Evolutionary conservation across 2,329 filamentous ascomycete species (phyloP), one percentile per base, ranked within the genome.

Genomic region (Apiospora kogelbergensis): DNA sequence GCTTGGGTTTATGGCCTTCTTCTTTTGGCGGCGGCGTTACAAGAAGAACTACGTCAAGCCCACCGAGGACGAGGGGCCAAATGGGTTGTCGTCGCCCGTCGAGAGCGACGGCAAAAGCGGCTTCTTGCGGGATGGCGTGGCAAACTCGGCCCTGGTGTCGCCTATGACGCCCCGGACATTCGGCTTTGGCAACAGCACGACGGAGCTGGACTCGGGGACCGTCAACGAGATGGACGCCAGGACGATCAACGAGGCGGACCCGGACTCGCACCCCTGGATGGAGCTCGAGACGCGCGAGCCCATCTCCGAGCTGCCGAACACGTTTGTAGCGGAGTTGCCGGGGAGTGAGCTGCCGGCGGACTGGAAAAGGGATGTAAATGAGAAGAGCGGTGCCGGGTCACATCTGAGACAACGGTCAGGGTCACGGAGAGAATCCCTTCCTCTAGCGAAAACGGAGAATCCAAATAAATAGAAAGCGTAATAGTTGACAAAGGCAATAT

Each of bases 151-250:
- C 33, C 37, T 57, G 24, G 66, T 60, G 30, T 63, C 46, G 30
- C 46, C 66, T 48, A 26, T 67, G 65, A 66, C 65, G 66, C 53
- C 66, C 37, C 22, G 17, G 7, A 42, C 66, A 6, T 10, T 63
- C 46, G 30, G 40, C 40, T 48, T 44, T 22, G 30, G n/a, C 46
- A 26, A 17, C 17, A 67, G 53, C 66, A 67, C 48, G 37, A 42
- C 53, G n/a, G 66, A 67, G 66, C 66, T 67, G 30, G 66, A 63
- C 48, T 63, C 48, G 37, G 24, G 37, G 30, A 63, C 53, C 10
- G 53, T 57, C 13, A 67, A 42, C 24, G 66, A 67, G 53, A 67
- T 67, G 66, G 65, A 66, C 65, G 65, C 65, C n/a, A 37, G 13
- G 44, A 46, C 44, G 42, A 37, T 53, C 44, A 37, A 53, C 44